Base-by-base conservation (phyloP, 805 yeast species). In the Candida ficus region DNA sequence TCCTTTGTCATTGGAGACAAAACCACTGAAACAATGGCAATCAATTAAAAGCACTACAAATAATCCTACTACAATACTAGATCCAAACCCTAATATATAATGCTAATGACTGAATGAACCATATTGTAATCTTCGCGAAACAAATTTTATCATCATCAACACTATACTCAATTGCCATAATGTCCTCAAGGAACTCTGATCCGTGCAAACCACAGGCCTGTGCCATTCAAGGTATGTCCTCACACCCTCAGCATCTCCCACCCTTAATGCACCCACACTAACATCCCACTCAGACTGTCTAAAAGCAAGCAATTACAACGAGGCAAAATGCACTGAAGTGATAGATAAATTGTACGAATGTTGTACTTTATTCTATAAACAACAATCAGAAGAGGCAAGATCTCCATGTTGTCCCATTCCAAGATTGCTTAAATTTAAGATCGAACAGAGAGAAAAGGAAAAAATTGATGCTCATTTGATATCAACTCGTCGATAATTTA, bases 391-490 rank as follows among this genome's bases (percentile, higher is more conserved):
- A 7, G 78, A 73, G 0, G 76, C 80, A 11, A 66, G 73, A 35
- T 76, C 89, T 5, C 76, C 80, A 4, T 85, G 95, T 53, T 89
- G 96, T 62, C 95, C 96, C 1, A 70, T 71, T 41, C 83, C 87
- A 16, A 68, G 70, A 23, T 59, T 83, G 34, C 68, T 88, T 10
- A 66, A 70, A 48, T 57, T 78, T 44, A 87, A 87, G 60, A 66
- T 85, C 38, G 71, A 76, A 45, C 93, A 86, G 54, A 61, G 93
- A 41, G 61, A 64, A 44, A 53, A 66, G 45, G 84, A 79, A 29
- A 58, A 62, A 32, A 50, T 79, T 2, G 90, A 83, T 57, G 89
- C 90, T 1, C 60, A 68, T 42, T 55, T 79, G 33, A 14, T 46
- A 70, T 14, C 54, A 55, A 13, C 35, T 42, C 42, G 39, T 21